phyloP scores from a whole-genome alignment of 345 rosid genomes.

The Chamaenerion angustifolium region DNA sequence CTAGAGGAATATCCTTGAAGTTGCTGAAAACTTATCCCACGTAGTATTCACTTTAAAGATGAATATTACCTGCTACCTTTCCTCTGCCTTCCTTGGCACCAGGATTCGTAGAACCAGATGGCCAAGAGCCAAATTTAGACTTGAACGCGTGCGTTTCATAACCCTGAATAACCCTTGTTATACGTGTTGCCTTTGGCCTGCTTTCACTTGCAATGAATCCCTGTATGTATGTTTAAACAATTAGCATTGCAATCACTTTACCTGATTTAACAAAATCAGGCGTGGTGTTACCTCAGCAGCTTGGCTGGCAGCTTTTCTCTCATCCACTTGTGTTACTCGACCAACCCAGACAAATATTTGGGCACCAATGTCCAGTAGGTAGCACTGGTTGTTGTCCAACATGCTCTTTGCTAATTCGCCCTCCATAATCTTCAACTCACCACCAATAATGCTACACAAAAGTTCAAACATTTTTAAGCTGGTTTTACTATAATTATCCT shows the following conservation, averaged over 20 bases:
- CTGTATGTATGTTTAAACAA: constrained; percentile 31
- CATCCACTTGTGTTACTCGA: constrained; percentile 92
- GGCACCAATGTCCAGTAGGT: constrained; percentile 69
- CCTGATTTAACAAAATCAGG: constrained; percentile 5
- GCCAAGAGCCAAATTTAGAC: constrained; percentile 92
- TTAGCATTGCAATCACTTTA: constrained; percentile 13
- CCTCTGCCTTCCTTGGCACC: constrained; percentile 87
- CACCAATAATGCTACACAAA: constrained; percentile 43
- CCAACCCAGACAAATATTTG: constrained; percentile 97
- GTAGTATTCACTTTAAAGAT: neutral
- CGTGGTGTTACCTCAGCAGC: constrained; percentile 59
- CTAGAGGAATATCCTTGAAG: too few species aligned
- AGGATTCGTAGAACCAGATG: constrained; percentile 67
- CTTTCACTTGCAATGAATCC: constrained; percentile 59
- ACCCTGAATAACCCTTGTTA: constrained; percentile 81
- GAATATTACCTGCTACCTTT: constrained; percentile 81
- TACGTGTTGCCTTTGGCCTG: constrained; percentile 74
- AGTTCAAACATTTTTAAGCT: too few species aligned
- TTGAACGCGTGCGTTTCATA: constrained; percentile 86
- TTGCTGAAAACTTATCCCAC: neutral
- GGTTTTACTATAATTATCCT: too few species aligned
- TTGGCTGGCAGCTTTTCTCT: constrained; percentile 80
- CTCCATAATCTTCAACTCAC: constrained; percentile 45
- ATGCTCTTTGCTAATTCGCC: constrained; percentile 65
- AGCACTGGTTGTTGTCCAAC: constrained; percentile 79